Percentiles rank a stretch among this genome's conserved stretches.
Conservation (phyloP, 805 yeast genomes). For the Candida sanyiensis region DNA sequence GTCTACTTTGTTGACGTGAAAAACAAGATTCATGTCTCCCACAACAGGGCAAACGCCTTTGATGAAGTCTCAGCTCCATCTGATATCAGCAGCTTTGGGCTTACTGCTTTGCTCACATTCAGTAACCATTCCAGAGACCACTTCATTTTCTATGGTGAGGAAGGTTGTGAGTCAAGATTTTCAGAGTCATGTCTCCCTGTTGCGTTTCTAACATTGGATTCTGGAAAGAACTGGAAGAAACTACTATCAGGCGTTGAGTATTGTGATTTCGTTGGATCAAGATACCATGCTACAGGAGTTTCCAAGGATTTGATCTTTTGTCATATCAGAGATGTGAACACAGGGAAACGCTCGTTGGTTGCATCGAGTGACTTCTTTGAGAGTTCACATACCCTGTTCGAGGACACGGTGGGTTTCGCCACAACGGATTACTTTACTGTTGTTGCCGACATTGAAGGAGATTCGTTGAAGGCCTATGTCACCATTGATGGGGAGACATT, state of each 20-base stretch:
- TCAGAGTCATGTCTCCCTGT: constrained; percentile 41
- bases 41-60: constrained; percentile 52
- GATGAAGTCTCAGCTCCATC: constrained; percentile 35
- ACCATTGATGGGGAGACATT: constrained; percentile 74
- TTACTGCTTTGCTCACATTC: constrained; percentile 53
- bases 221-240: constrained; percentile 55
- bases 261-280: constrained; percentile 62
- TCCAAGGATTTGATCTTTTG: constrained; percentile 58
- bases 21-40: constrained; percentile 43
- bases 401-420: constrained; percentile 68
- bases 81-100: constrained; percentile 43
- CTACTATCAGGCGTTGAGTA: constrained; percentile 44
- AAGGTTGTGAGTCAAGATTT: constrained; percentile 38
- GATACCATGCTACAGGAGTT: constrained; percentile 34
- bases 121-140: constrained; percentile 45
- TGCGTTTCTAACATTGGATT: constrained; percentile 59
- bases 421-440: constrained; percentile 63
- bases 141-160: constrained; percentile 65
- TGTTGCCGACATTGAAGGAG: constrained; percentile 55
- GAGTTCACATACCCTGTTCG: constrained; percentile 38
- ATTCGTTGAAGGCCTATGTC: constrained; percentile 58
- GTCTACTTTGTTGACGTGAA: constrained; percentile 21
- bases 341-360: constrained; percentile 27
- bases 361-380: constrained; percentile 20
- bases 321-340: constrained; percentile 34